Conservation (phyloP, 139 green algal genomes). For the Chlorella vulgaris region DNA sequence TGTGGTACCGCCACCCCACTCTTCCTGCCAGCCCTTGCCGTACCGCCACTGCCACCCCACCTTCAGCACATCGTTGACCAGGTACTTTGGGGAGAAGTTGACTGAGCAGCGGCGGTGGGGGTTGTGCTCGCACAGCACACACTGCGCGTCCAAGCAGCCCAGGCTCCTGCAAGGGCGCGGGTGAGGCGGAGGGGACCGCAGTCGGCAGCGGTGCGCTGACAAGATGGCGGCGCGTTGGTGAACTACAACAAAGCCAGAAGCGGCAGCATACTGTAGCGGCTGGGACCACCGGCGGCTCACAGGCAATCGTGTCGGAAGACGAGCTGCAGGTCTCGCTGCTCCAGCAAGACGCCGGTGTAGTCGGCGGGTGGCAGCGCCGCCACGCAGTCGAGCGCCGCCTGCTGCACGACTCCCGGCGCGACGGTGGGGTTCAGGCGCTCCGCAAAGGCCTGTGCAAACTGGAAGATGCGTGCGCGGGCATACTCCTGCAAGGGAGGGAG, state of each 20-base stretch:
- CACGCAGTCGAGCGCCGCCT: conserved; percentile 58
- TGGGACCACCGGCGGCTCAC: too few species aligned
- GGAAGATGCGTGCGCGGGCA: conserved; percentile 58
- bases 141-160: conserved; percentile 86
- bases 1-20: too few species aligned
- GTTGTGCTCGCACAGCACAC: conserved; percentile 89
- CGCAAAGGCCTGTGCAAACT: conserved; percentile 63
- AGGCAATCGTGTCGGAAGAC: conserved; percentile 92
- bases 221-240: too few species aligned
- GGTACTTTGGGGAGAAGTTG: conserved; percentile 79
- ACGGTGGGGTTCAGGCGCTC: conserved; percentile 52
- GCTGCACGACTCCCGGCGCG: conserved; percentile 50
- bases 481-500: conserved; percentile 63
- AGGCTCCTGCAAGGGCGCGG: conserved; percentile 59
- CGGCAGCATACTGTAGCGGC: too few species aligned
- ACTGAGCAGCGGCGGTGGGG: conserved; percentile 78
- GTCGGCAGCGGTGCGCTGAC: neutral
- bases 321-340: conserved; percentile 80
- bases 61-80: conserved; percentile 86
- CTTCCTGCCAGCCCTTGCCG: too few species aligned
- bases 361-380: conserved; percentile 63
- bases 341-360: conserved; percentile 58
- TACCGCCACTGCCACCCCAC: too few species aligned
- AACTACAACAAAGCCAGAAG: too few species aligned
- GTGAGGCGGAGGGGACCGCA: neutral